phyloP scores from a whole-genome alignment of 2,329 filamentous ascomycete genomes.

The Coleophoma cylindrospora region DNA sequence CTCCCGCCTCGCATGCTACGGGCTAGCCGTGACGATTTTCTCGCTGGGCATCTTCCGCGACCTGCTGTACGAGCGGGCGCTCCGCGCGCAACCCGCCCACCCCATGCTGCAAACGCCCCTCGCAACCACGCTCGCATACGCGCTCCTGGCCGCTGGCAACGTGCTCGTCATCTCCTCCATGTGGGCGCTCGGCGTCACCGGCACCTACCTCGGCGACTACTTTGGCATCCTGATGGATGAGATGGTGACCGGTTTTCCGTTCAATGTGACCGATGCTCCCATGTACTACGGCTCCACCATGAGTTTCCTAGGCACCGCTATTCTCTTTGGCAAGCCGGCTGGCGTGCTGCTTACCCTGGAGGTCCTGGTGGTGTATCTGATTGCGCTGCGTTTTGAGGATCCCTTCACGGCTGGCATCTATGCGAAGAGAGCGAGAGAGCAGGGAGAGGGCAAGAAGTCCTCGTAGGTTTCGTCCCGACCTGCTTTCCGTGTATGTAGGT shows the following conservation, averaged over 20 bases:
- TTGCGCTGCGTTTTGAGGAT: slow-evolving; percentile 85
- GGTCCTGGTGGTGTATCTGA: slow-evolving; percentile 72
- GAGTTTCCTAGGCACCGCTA: slow-evolving; percentile 83
- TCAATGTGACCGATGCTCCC: slow-evolving; percentile 83
- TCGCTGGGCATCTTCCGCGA: slow-evolving; percentile 85
- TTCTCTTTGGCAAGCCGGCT: slow-evolving; percentile 83
- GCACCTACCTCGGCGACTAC: slow-evolving; percentile 96
- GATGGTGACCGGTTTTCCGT: slow-evolving; percentile 92
- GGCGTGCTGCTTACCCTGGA: slow-evolving; percentile 71
- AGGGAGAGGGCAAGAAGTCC: slow-evolving; percentile 27
- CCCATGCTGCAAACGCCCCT: slow-evolving; percentile 60
- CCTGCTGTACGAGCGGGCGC: slow-evolving; percentile 77
- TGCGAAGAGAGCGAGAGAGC: slow-evolving; percentile 68
- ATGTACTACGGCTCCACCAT: slow-evolving; percentile 97
- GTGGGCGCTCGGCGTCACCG: slow-evolving; percentile 87
- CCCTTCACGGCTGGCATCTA: slow-evolving; percentile 94
- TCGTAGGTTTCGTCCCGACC: slow-evolving; percentile 7
- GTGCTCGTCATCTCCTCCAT: slow-evolving; percentile 83
- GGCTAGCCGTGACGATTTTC: slow-evolving; percentile 85
- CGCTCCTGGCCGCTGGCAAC: slow-evolving; percentile 72
- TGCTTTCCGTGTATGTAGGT: neutral
- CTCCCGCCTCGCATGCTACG: slow-evolving; percentile 79
- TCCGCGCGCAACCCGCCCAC: slow-evolving; percentile 70
- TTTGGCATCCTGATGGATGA: slow-evolving; percentile 97
- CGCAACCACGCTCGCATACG: slow-evolving; percentile 60